These are phyloP conservation scores for Agaricus subrufescens DNA, from an alignment of 768 basidiomycete genomes.

Conservation along the genomic window DNA sequence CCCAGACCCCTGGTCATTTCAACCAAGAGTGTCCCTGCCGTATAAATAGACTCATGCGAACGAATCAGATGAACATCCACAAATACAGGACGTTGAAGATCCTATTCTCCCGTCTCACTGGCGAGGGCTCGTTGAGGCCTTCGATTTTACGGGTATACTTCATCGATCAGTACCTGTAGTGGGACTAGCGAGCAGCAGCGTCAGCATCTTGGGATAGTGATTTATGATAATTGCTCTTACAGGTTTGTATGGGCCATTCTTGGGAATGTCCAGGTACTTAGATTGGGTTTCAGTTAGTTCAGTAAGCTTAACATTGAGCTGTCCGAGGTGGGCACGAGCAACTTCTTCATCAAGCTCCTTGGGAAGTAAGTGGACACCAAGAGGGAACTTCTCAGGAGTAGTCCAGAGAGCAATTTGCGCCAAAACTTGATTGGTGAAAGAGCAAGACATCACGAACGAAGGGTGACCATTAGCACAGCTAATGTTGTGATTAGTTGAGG, in stretches of 20 bases:
- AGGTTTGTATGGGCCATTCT: slow-evolving; percentile 64
- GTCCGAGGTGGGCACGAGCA: slow-evolving; percentile 89
- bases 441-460: slow-evolving; percentile 99
- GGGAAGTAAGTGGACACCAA: slow-evolving; percentile 98
- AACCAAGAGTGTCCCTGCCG: slow-evolving; percentile 32
- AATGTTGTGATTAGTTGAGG: too few relatives aligned
- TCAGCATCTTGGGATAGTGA: background rate
- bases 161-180: slow-evolving; percentile 43
- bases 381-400: slow-evolving; percentile 83
- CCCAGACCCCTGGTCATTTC: slow-evolving; percentile 21
- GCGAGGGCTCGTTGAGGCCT: slow-evolving; percentile 81
- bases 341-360: slow-evolving; percentile 99
- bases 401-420: slow-evolving; percentile 99
- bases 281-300: slow-evolving; percentile 69
- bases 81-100: slow-evolving; percentile 62
- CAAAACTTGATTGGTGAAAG: slow-evolving; percentile 97
- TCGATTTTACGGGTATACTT: slow-evolving; percentile 31
- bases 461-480: slow-evolving; percentile 98
- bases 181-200: slow-evolving; percentile 19
- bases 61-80: slow-evolving; percentile 45
- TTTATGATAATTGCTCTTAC: slow-evolving; percentile 19
- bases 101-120: slow-evolving; percentile 50
- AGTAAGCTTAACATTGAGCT: slow-evolving; percentile 94
- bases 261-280: slow-evolving; percentile 87
- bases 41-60: slow-evolving; percentile 44